A percentile compares a stretch with the other conserved stretches of the same genome.
Conservation (phyloP, 805 yeast species). For the Wickerhamomyces kurtzmanii region DNA sequence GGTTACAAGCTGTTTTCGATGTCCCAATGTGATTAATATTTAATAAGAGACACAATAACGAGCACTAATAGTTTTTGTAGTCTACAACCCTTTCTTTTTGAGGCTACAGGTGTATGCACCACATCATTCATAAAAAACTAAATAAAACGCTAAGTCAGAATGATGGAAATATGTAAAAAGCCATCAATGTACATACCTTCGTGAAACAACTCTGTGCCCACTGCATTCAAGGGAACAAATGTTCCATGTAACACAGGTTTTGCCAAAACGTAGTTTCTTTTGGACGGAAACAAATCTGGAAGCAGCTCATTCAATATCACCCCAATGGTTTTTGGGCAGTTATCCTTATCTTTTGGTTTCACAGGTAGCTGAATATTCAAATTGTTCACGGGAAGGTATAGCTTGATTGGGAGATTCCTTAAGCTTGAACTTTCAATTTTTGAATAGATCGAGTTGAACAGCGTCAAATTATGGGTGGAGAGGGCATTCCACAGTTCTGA, state of each 20-base stretch:
- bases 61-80: neutral
- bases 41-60: too few relatives aligned
- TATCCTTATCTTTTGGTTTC: conserved; percentile 5
- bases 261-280: conserved; percentile 24
- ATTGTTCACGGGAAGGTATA: conserved; percentile 30
- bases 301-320: conserved; percentile 26
- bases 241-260: conserved; percentile 49
- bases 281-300: conserved; percentile 37
- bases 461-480: conserved; percentile 21
- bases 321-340: conserved; percentile 22
- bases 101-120: too few relatives aligned
- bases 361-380: conserved; percentile 25
- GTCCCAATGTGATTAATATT: conserved; percentile 22
- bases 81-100: too few relatives aligned
- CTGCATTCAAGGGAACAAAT: conserved; percentile 30
- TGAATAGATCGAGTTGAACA: conserved; percentile 11
- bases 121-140: conserved; percentile 1
- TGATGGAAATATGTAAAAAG: conserved; percentile 45
- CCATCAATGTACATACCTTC: conserved; percentile 50
- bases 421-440: conserved; percentile 13
- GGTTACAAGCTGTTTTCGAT: conserved; percentile 90
- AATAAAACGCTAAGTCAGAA: conserved; percentile 18
- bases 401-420: conserved; percentile 35
- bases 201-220: conserved; percentile 34
- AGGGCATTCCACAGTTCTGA: conserved; percentile 47